These are phyloP conservation scores for Pythium phragmiticola DNA, from an alignment of 352 stramenopile genomes.

Conservation along the genomic window DNA sequence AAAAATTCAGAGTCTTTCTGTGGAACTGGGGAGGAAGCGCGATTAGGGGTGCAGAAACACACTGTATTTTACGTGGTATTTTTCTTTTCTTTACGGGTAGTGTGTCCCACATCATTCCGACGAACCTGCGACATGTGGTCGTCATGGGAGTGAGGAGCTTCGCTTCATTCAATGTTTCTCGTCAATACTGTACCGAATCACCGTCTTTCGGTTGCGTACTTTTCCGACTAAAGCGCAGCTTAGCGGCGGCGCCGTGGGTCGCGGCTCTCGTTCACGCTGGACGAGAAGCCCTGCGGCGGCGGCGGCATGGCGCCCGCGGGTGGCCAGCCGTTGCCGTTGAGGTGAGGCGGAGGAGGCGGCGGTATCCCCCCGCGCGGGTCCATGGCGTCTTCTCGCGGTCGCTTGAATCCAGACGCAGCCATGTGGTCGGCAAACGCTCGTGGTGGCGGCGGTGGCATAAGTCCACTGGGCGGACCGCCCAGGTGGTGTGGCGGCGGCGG, in stretches of 20 bases:
- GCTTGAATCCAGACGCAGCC: slow-evolving; percentile 24
- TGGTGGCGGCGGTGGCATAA: slow-evolving; percentile 23
- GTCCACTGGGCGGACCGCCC: slow-evolving; percentile 7
- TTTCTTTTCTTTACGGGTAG: neutral
- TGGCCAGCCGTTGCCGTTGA: slow-evolving; percentile 11
- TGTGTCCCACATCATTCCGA: slow-evolving; percentile 5
- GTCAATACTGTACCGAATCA: neutral
- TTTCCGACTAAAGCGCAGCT: neutral
- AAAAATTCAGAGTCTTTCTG: too few relatives aligned
- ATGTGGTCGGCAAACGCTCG: slow-evolving; percentile 21
- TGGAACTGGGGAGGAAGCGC: slow-evolving; percentile 1
- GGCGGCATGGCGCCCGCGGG: slow-evolving; percentile 8
- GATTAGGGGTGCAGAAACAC: slow-evolving; percentile 18
- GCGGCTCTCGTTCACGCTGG: slow-evolving; percentile 31
- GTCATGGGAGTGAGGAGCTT: neutral
- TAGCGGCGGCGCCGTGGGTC: slow-evolving; percentile 30
- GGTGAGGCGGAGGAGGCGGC: neutral
- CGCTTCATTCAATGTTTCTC: neutral
- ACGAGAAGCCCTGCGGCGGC: slow-evolving; percentile 17
- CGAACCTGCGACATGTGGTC: slow-evolving; percentile 16
- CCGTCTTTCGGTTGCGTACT: too few relatives aligned
- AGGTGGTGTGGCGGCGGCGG: slow-evolving; percentile 26
- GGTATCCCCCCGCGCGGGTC: neutral
- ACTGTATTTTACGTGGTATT: slow-evolving; percentile 6
- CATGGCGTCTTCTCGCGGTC: slow-evolving; percentile 20